These are phyloP conservation scores for Trichosphaerium sp. DNA, from an alignment of 78 protist genomes.

Conservation along the genomic window DNA sequence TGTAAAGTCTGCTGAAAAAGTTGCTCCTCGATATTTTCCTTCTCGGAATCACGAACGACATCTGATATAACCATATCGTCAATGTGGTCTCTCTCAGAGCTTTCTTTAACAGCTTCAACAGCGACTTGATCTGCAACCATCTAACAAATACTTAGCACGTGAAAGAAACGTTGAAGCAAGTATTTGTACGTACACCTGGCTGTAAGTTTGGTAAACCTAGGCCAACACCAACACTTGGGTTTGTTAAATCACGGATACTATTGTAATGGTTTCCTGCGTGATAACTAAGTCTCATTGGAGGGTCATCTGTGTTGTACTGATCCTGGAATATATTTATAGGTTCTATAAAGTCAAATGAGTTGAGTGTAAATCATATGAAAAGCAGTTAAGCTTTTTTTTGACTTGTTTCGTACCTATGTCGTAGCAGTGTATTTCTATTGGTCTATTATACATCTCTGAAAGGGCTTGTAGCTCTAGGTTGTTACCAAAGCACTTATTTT, in stretches of 20 bases:
- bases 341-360: conserved; percentile 23
- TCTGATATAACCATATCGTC: too few relatives aligned
- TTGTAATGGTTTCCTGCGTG: conserved; percentile 50
- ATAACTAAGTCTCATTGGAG: conserved; percentile 42
- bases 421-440: conserved; percentile 35
- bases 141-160: too few relatives aligned
- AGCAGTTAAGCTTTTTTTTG: neutral
- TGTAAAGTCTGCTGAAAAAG: too few relatives aligned
- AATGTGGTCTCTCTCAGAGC: too few relatives aligned
- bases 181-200: conserved; percentile 11
- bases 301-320: neutral
- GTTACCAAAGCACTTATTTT: conserved; percentile 29
- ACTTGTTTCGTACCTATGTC: neutral
- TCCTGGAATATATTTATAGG: conserved; percentile 50
- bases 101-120: too few relatives aligned
- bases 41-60: too few relatives aligned
- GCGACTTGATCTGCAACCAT: too few relatives aligned
- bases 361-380: too few relatives aligned
- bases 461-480: conserved; percentile 66
- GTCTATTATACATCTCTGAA: conserved; percentile 53
- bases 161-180: neutral
- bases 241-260: conserved; percentile 25
- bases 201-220: conserved; percentile 49
- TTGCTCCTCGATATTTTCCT: too few relatives aligned
- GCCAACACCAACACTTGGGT: conserved; percentile 61